Evolutionary conservation across 805 yeast genomes (phyloP).

Genomic region (Nakazawaea molendinolei): DNA sequence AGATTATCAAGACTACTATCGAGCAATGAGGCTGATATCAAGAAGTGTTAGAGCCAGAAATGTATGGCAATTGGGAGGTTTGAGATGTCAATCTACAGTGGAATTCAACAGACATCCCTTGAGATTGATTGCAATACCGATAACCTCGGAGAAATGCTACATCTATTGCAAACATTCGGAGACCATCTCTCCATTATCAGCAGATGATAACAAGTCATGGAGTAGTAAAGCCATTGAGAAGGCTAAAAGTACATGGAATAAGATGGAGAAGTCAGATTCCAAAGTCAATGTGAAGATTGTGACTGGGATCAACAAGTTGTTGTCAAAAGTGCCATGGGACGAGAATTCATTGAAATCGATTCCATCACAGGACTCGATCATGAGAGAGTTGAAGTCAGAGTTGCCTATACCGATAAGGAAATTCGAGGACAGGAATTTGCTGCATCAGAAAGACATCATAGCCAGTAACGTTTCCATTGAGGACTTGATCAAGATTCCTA

Average conservation of each 20-base stretch:
- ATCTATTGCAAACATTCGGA: slow-evolving; percentile 62
- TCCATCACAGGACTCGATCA: slow-evolving; percentile 60
- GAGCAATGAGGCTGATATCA: too few species aligned
- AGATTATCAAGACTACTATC: too few species aligned
- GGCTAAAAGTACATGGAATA: slow-evolving; percentile 58
- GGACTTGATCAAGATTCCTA: slow-evolving; percentile 31
- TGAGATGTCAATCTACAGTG: slow-evolving; percentile 4
- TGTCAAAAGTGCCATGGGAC: slow-evolving; percentile 69
- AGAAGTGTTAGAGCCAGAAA: too few species aligned
- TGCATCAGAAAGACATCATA: slow-evolving; percentile 7
- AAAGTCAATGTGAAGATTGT: slow-evolving; percentile 57
- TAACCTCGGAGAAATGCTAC: slow-evolving; percentile 54
- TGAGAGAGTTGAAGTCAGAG: slow-evolving; percentile 36
- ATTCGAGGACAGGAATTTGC: background rate
- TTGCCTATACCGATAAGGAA: background rate
- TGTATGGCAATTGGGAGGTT: too few species aligned
- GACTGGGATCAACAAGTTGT: slow-evolving; percentile 38
- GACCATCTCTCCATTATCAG: slow-evolving; percentile 17
- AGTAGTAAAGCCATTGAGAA: slow-evolving; percentile 37
- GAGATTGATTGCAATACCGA: slow-evolving; percentile 64
- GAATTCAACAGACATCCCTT: slow-evolving; percentile 33
- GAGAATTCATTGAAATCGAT: slow-evolving; percentile 71
- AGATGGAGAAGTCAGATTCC: slow-evolving; percentile 47
- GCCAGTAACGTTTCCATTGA: slow-evolving; percentile 8
- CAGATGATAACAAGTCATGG: slow-evolving; percentile 23